Base-by-base conservation (phyloP, 2,329 filamentous ascomycete genomes). In the Bimuria novae-zelandiae region DNA sequence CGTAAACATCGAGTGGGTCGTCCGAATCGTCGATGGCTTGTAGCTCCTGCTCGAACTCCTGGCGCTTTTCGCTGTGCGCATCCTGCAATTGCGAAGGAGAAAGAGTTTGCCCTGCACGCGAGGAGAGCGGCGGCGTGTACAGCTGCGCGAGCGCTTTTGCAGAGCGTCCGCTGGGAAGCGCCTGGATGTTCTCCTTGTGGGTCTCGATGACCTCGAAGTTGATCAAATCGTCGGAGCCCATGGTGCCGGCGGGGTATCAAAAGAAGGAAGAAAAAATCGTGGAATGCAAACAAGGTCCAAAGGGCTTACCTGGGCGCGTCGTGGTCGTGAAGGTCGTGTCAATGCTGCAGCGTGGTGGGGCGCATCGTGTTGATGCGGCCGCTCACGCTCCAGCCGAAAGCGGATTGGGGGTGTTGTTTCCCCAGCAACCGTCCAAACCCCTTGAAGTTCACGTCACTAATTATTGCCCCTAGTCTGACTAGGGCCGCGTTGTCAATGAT, bases 121-220 rank as follows among this genome's bases (percentile, higher is more conserved):
- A 61, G 14, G 66, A 68, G 7, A 73, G 56, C 25, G 70, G 81
- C 49, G 89, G 81, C 56, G 92, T 88, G 82, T 91, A 92, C 27
- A 91, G 84, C 49, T 92, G 84, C 25, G 88, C 92, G 46, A 99
- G 87, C 49, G 94, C 92, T 77, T 87, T 90, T 40, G 93, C 94
- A 35, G 93, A 97, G 60, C 94, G 81, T 29, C 88, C 94, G 57
- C 90, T 89, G 14, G 93, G 92, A 11, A 99, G 82, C 19, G 92
- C 87, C 75, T 97, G 92, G 51, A 99, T 97, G 76, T 99, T 99
- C 78, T 99, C 94, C 77, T 99, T 99, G 67, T 97, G 92, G 41
- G 84, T 85, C 77, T 99, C 94, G 76, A 99, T 97, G 59, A 97
- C 84, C 66, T 96, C 89, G 78, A 99, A 97, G 77, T 79, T 76